phyloP scores from a whole-genome alignment of 225 moss, liverwort and hornwort species.

The Polytrichum commune region DNA sequence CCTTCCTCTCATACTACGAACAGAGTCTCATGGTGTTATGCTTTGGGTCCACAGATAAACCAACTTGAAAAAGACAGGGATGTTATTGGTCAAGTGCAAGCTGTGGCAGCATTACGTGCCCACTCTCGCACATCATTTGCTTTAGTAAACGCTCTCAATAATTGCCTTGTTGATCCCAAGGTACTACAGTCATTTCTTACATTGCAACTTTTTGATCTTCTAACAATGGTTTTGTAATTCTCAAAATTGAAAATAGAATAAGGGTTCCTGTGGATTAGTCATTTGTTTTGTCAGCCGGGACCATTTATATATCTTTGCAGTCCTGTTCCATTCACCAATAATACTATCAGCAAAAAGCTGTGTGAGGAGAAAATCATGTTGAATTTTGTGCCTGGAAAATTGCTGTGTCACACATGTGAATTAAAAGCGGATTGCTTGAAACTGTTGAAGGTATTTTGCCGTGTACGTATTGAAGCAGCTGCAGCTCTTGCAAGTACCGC shows the following conservation, averaged over 20 bases:
- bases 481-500: slow-evolving; percentile 91
- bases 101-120: slow-evolving; percentile 81
- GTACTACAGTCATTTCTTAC: slow-evolving; percentile 15
- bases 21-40: neutral
- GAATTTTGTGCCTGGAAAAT: slow-evolving; percentile 16
- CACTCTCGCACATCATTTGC: slow-evolving; percentile 84
- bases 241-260: neutral
- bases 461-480: slow-evolving; percentile 95
- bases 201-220: neutral
- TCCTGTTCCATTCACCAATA: neutral
- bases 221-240: neutral
- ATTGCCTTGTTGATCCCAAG: slow-evolving; percentile 85
- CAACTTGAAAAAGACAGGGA: slow-evolving; percentile 99
- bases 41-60: slow-evolving; percentile 57
- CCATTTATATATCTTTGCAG: neutral
- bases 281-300: slow-evolving; percentile 2
- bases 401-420: neutral
- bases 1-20: neutral
- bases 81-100: slow-evolving; percentile 91
- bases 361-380: slow-evolving; percentile 4
- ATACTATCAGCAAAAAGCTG: slow-evolving; percentile 2
- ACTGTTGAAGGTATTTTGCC: slow-evolving; percentile 74
- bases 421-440: neutral
- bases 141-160: slow-evolving; percentile 78
- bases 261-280: neutral